Conservation (phyloP, 2,329 filamentous ascomycete species). For the Pseudofabraea citricarpa region DNA sequence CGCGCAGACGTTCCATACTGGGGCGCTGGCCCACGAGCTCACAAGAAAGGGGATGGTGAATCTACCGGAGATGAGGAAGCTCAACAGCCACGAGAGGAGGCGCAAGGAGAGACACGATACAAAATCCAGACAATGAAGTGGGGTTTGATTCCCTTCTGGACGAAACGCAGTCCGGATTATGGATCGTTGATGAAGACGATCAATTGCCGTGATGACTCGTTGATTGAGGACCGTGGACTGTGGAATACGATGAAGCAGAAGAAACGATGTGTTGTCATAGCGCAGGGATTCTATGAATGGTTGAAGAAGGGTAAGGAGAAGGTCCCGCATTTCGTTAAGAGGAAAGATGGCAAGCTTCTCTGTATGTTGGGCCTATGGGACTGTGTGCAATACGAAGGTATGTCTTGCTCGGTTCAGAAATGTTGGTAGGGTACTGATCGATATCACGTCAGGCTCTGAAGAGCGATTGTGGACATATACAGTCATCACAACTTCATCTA, state of each 20-base stretch:
- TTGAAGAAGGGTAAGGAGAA: slow-evolving; percentile 78
- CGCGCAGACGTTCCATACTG: slow-evolving; percentile 65
- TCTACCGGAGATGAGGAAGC: slow-evolving; percentile 13
- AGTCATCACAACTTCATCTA: slow-evolving; percentile 87
- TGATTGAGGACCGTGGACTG: slow-evolving; percentile 72
- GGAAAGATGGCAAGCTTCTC: slow-evolving; percentile 75
- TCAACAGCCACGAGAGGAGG: slow-evolving; percentile 11
- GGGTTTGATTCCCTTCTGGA: slow-evolving; percentile 94
- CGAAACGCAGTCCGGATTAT: slow-evolving; percentile 76
- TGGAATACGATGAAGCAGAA: slow-evolving; percentile 88
- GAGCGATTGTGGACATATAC: slow-evolving; percentile 84
- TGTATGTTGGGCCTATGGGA: slow-evolving; percentile 93
- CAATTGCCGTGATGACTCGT: slow-evolving; percentile 88
- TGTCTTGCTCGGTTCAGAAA: neutral
- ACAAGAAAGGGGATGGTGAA: slow-evolving; percentile 20
- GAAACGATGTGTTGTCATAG: slow-evolving; percentile 83
- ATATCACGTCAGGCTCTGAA: slow-evolving; percentile 40
- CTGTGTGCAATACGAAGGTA: slow-evolving; percentile 73
- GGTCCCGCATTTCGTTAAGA: slow-evolving; percentile 77
- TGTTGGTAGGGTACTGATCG: slow-evolving; percentile 6
- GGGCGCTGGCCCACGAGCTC: slow-evolving; percentile 41
- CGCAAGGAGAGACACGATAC: slow-evolving; percentile 50
- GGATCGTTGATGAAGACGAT: slow-evolving; percentile 79
- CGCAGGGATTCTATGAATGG: slow-evolving; percentile 97
- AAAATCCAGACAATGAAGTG: slow-evolving; percentile 93